These are phyloP conservation scores for Chaetoceros tenuissimus DNA, from an alignment of 108 stramenopile species.

Conservation along the genomic window DNA sequence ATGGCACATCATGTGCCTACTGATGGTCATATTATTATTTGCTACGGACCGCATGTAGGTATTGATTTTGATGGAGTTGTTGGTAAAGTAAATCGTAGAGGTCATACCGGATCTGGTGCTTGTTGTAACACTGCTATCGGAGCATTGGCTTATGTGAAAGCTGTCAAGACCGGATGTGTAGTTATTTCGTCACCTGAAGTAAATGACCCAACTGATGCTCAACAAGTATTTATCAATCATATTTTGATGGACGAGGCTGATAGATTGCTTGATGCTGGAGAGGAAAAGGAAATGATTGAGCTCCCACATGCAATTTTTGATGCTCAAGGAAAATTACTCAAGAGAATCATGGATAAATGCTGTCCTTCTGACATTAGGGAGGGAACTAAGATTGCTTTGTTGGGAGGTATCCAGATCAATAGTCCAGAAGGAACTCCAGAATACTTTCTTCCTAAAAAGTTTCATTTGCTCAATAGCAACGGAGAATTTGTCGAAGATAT, in stretches of 20 bases:
- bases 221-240: slow-evolving; percentile 36
- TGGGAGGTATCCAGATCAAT: slow-evolving; percentile 39
- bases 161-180: slow-evolving; percentile 9
- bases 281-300: slow-evolving; percentile 21
- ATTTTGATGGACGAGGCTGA: slow-evolving; percentile 37
- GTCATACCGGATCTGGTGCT: slow-evolving; percentile 14
- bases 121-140: slow-evolving; percentile 52
- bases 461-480: slow-evolving; percentile 13
- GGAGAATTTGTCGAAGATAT: slow-evolving; percentile 11
- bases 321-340: slow-evolving; percentile 34
- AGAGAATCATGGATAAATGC: slow-evolving; percentile 36
- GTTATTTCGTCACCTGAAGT: too few relatives aligned
- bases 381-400: slow-evolving; percentile 22
- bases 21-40: slow-evolving; percentile 39
- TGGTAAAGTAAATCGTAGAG: slow-evolving; percentile 53
- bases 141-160: slow-evolving; percentile 34
- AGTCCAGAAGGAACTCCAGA: slow-evolving; percentile 10
- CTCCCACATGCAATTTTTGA: slow-evolving; percentile 43
- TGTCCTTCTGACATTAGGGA: too few relatives aligned
- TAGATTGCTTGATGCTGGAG: slow-evolving; percentile 27
- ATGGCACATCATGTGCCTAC: slow-evolving; percentile 61
- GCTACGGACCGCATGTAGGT: slow-evolving; percentile 63
- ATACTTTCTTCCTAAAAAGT: slow-evolving; percentile 24
- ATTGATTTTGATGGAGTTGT: slow-evolving; percentile 33
- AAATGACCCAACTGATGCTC: slow-evolving; percentile 41